Percentiles rank a stretch among this genome's conserved stretches.
These are phyloP conservation scores for Crataegus laevigata DNA, from an alignment of 306 rosid species.

Conservation along the genomic window DNA sequence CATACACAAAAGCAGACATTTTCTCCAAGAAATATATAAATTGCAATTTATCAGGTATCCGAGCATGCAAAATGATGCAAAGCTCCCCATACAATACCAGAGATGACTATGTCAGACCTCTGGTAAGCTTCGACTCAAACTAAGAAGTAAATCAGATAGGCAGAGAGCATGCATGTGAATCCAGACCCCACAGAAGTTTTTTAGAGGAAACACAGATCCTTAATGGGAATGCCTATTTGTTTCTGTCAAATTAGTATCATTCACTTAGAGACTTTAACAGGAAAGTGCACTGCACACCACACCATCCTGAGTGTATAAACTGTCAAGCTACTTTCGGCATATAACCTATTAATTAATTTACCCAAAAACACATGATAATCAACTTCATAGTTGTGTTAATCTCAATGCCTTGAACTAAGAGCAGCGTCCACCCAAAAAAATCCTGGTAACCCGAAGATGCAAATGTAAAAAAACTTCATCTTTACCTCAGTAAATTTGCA, in stretches of 20 bases:
- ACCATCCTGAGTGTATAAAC: background rate
- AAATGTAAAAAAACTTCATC: slow-evolving; percentile 7
- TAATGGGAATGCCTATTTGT: background rate
- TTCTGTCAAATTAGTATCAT: background rate
- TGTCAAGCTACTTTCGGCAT: background rate
- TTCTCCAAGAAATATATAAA: background rate
- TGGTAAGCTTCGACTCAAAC: background rate
- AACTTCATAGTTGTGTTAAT: background rate
- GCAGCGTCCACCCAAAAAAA: background rate
- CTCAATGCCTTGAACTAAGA: background rate
- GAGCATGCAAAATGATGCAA: background rate
- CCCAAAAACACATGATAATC: background rate
- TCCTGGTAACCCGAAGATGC: background rate
- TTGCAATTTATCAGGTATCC: background rate
- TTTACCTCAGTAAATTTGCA: slow-evolving; percentile 76
- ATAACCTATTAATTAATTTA: background rate
- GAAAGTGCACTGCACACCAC: background rate
- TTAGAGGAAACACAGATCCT: too few species aligned
- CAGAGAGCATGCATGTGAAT: background rate
- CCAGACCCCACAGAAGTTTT: background rate
- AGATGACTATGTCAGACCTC: background rate
- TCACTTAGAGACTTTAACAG: background rate
- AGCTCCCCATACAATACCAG: background rate
- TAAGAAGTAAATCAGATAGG: background rate
- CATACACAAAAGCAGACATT: background rate